Percentiles rank a stretch among this genome's conserved stretches.
Conservation (phyloP, 2,329 filamentous ascomycete species). For the Penicillium janthinellum region DNA sequence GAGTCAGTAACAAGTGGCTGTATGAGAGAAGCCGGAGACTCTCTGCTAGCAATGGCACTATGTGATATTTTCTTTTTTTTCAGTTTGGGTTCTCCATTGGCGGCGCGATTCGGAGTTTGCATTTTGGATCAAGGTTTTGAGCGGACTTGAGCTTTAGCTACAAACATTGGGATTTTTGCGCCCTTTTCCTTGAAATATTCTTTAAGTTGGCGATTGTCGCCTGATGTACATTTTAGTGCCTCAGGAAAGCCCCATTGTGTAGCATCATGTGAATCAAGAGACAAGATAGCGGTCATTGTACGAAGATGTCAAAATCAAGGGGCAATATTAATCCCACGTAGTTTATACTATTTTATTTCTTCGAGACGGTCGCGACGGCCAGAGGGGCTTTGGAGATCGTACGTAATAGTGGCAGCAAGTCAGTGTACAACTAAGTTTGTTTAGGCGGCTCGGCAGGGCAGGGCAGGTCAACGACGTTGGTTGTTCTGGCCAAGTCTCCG, state of each 20-base stretch:
- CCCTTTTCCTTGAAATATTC: not conserved
- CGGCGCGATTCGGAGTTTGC: constrained; percentile 22
- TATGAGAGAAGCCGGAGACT: constrained; percentile 71
- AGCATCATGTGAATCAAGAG: not conserved
- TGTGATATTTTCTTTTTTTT: constrained; percentile 25
- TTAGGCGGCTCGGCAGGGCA: constrained; percentile 4
- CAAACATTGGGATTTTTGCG: constrained; percentile 9
- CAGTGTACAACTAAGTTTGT: not conserved
- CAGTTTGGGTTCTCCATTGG: constrained; percentile 11
- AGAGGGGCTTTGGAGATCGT: not conserved
- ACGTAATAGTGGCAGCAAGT: not conserved
- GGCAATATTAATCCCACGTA: not conserved
- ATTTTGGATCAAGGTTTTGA: constrained; percentile 19
- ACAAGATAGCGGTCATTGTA: not conserved
- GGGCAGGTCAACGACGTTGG: constrained; percentile 2
- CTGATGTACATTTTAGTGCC: not conserved
- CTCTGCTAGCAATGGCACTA: constrained; percentile 41
- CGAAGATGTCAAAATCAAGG: not conserved
- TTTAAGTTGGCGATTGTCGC: not conserved
- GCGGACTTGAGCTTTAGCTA: constrained; percentile 20
- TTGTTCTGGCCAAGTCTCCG: constrained; percentile 19
- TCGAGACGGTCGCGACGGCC: no score
- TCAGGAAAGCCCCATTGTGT: not conserved
- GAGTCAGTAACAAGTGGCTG: constrained; percentile 89
- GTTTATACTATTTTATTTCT: not conserved